phyloP scores from a whole-genome alignment of 352 stramenopile species.

The Globisporangium splendens region DNA sequence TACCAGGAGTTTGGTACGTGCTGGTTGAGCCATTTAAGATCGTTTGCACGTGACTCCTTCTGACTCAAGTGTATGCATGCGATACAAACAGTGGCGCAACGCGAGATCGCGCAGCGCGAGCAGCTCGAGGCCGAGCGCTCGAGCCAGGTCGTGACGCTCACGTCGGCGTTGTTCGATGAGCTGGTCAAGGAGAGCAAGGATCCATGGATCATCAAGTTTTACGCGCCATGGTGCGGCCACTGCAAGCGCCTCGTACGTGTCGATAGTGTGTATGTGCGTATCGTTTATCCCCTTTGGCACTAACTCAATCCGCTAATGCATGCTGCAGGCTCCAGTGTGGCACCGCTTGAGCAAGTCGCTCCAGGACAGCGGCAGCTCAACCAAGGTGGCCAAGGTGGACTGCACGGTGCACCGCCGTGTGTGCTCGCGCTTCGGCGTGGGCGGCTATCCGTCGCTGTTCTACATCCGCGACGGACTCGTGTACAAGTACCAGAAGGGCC shows the following conservation, averaged over 20 bases:
- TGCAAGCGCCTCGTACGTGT: slow-evolving; percentile 70
- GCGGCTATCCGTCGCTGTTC: slow-evolving; percentile 75
- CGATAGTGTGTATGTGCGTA: not conserved
- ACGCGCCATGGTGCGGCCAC: slow-evolving; percentile 74
- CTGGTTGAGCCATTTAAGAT: not conserved
- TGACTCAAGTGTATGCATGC: not conserved
- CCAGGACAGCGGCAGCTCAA: slow-evolving; percentile 53
- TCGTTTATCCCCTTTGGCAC: too few relatives aligned
- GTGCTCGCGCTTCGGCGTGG: slow-evolving; percentile 81
- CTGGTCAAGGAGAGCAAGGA: slow-evolving; percentile 57
- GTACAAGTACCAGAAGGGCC: slow-evolving; percentile 75
- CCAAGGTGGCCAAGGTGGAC: slow-evolving; percentile 56
- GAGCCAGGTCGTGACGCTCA: slow-evolving; percentile 50
- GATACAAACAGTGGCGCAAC: slow-evolving; percentile 23
- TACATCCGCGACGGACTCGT: slow-evolving; percentile 70
- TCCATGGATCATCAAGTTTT: slow-evolving; percentile 82
- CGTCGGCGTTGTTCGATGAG: slow-evolving; percentile 48
- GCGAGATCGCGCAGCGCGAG: slow-evolving; percentile 34
- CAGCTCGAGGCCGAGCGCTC: slow-evolving; percentile 49
- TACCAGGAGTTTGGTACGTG: slow-evolving; percentile 54
- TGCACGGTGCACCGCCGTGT: slow-evolving; percentile 80
- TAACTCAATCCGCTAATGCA: too few relatives aligned
- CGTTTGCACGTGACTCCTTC: not conserved
- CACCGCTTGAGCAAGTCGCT: slow-evolving; percentile 72
- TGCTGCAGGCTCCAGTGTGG: slow-evolving; percentile 45